Evolutionary conservation across 306 rosid species (phyloP).

Genomic region (Glycine tomentella): DNA sequence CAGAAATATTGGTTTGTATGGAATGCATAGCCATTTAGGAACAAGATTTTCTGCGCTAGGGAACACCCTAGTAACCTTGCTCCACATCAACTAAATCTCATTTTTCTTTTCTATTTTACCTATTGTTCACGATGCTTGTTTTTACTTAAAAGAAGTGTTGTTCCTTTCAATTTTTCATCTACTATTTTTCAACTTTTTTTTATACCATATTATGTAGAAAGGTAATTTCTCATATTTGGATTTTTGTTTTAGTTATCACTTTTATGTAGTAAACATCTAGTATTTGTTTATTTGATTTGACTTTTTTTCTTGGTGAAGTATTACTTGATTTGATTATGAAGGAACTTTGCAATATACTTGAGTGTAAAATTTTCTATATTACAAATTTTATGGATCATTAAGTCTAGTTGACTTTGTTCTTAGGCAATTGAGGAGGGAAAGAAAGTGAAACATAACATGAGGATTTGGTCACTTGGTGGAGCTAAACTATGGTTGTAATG

Average conservation of each 20-base stretch:
- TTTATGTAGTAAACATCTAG: no score
- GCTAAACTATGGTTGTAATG: conserved; percentile 11
- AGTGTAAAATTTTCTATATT: background rate
- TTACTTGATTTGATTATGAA: no score
- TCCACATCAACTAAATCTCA: background rate
- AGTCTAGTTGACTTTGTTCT: background rate
- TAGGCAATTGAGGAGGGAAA: background rate
- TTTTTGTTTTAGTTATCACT: no score
- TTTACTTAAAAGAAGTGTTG: background rate
- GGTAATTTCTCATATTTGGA: background rate
- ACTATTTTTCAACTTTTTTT: background rate
- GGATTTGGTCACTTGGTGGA: conserved; percentile 16
- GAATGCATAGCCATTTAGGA: no score
- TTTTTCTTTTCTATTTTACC: background rate
- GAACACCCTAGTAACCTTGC: conserved; percentile 4
- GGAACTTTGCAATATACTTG: no score
- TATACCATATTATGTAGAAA: background rate
- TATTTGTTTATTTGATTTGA: no score
- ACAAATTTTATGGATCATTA: background rate
- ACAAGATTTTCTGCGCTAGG: background rate
- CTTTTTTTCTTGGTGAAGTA: no score
- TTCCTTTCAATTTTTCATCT: background rate
- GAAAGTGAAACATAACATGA: background rate
- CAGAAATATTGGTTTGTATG: no score
- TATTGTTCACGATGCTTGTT: background rate